Percentiles rank a stretch among this genome's conserved stretches.
These are phyloP conservation scores for Aspergillus brasiliensis DNA, from an alignment of 2,329 filamentous ascomycete genomes.

Conservation along the genomic window DNA sequence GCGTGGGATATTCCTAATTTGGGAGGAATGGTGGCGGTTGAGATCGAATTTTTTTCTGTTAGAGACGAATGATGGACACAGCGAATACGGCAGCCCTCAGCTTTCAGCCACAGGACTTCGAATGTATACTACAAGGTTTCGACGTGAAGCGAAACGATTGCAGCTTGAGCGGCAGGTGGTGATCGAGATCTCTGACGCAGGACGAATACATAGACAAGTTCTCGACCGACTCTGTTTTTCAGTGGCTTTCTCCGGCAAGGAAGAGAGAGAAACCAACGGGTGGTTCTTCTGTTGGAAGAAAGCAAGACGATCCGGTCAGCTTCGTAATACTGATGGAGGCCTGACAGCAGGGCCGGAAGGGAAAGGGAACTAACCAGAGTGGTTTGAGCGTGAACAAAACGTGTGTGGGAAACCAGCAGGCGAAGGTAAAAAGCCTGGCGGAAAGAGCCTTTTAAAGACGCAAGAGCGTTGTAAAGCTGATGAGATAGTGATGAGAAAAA, in stretches of 20 bases:
- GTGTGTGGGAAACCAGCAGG: constrained; percentile 11
- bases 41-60: constrained; percentile 6
- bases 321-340: constrained; percentile 10
- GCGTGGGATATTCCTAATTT: constrained; percentile 45
- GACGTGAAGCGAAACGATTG: constrained; percentile 94
- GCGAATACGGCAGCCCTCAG: constrained; percentile 31
- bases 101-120: constrained; percentile 88
- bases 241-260: constrained; percentile 40
- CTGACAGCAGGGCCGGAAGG: constrained; percentile 8
- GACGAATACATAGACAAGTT: constrained; percentile 97
- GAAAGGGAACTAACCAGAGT: constrained; percentile 22
- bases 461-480: constrained; percentile 19
- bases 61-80: constrained; percentile 27
- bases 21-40: constrained; percentile 40
- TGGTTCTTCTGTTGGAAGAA: constrained; percentile 30
- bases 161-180: constrained; percentile 92
- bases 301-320: constrained; percentile 19
- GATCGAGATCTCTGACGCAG: constrained; percentile 91
- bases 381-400: constrained; percentile 11
- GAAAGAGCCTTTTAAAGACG: constrained; percentile 9
- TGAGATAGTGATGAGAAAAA: constrained; percentile 11
- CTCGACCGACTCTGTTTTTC: constrained; percentile 34
- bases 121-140: constrained; percentile 88
- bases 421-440: constrained; percentile 14
- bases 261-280: constrained; percentile 36